These are phyloP conservation scores for Sclerotinia glacialis DNA, from an alignment of 2,329 filamentous ascomycete genomes.

Conservation along the genomic window DNA sequence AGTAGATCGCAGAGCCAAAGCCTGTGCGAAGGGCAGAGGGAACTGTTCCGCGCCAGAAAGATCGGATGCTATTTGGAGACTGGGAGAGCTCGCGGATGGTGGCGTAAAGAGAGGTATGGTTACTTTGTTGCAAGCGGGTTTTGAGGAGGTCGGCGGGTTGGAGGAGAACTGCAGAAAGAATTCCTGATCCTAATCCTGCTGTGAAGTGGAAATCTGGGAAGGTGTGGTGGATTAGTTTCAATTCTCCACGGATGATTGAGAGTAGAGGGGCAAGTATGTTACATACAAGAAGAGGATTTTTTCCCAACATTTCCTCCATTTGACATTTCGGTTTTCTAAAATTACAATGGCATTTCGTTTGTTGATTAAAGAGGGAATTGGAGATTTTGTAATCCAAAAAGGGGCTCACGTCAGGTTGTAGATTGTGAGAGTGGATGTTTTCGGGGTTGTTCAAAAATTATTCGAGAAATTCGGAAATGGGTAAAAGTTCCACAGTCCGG, in stretches of 20 bases:
- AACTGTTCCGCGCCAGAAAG: slow-evolving; percentile 88
- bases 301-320: slow-evolving; percentile 49
- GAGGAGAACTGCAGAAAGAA: slow-evolving; percentile 83
- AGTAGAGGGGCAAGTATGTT: slow-evolving; percentile 9
- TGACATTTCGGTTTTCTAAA: slow-evolving; percentile 44
- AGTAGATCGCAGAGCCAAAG: slow-evolving; percentile 90
- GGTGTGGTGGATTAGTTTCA: background rate
- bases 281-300: slow-evolving; percentile 50
- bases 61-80: slow-evolving; percentile 60
- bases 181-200: slow-evolving; percentile 82
- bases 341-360: slow-evolving; percentile 31
- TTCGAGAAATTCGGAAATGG: background rate
- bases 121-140: slow-evolving; percentile 89
- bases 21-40: slow-evolving; percentile 93
- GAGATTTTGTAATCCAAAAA: slow-evolving; percentile 1
- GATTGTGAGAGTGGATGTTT: background rate
- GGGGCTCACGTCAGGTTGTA: slow-evolving; percentile 18
- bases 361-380: background rate
- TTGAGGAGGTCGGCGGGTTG: slow-evolving; percentile 96
- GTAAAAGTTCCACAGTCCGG: slow-evolving; percentile 17
- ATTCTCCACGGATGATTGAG: background rate
- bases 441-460: slow-evolving; percentile 4
- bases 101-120: slow-evolving; percentile 62
- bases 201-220: slow-evolving; percentile 74
- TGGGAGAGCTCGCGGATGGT: slow-evolving; percentile 69